Evolutionary conservation across 495 filamentous ascomycete genomes (phyloP).

Genomic region (Cercophora newfieldiana): DNA sequence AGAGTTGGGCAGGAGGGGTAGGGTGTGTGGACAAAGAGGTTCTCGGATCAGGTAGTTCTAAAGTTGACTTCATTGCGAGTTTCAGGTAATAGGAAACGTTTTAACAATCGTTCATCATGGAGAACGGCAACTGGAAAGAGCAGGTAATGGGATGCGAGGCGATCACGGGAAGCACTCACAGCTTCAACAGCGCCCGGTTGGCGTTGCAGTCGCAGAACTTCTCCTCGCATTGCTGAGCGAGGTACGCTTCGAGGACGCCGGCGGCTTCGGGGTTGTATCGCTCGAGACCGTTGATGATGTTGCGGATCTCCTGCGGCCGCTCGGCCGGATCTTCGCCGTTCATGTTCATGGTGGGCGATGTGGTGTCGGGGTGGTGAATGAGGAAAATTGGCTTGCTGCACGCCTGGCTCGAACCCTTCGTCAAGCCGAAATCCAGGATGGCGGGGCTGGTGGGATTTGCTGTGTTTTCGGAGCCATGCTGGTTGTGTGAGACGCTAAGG

Average conservation of each 20-base stretch:
- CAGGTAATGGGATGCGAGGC: too few species aligned
- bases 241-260: constrained; percentile 89
- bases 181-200: constrained; percentile 92
- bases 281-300: constrained; percentile 92
- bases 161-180: constrained; percentile 71
- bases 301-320: constrained; percentile 85
- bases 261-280: constrained; percentile 99
- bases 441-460: constrained; percentile 33
- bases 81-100: constrained; percentile 99
- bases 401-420: constrained; percentile 29
- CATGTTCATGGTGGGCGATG: constrained; percentile 44
- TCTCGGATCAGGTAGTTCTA: constrained; percentile 63
- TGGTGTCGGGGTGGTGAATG: constrained; percentile 25
- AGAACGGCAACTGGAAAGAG: constrained; percentile 15
- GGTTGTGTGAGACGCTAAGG: constrained; percentile 22
- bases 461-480: constrained; percentile 14
- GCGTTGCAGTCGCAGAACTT: constrained; percentile 93
- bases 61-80: constrained; percentile 52
- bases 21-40: constrained; percentile 24
- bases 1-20: not conserved
- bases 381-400: constrained; percentile 20
- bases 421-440: constrained; percentile 24
- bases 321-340: constrained; percentile 58
- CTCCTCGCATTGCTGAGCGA: constrained; percentile 91
- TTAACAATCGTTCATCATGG: constrained; percentile 68